Evolutionary conservation across 768 basidiomycete genomes (phyloP), one percentile per base, ranked within the genome.

Genomic region (Lactifluus pinguis): DNA sequence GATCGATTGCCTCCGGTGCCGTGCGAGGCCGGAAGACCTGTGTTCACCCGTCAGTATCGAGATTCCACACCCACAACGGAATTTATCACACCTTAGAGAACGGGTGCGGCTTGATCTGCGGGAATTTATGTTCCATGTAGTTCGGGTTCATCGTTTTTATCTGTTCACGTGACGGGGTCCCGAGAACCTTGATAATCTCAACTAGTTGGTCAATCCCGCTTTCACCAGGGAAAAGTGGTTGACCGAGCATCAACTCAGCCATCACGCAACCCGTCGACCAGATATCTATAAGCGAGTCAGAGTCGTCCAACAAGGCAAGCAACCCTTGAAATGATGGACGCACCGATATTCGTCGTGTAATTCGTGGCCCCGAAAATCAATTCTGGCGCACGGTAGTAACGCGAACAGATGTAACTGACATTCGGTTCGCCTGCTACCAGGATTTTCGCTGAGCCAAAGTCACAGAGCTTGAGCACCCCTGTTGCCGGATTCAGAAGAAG

Each of bases 121-220:
- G 97, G 80, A 99, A 99, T 76, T 98, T 98, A 84, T 99, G 97
- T 72, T 99, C 97, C 97, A 98, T 98, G 76, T 99, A 99, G 78
- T 99, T 99, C 57, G 97, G 97, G 76, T 99, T 99, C 97, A 99
- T 99, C 67, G 97, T 98, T 86, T 99, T 98, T 83, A 99, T 99
- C 75, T 99, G 97, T 72, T 98, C 97, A 67, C 95, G 80, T 61
- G 97, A 95, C 2, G 97, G 97, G 21, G 97, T 99, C 15, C 97
- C 97, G 56, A 99, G 84, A 48, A 99, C 94, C 75, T 99, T 99
- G 86, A 99, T 99, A 68, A 99, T 99, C 77, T 99, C 97, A 59
- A 99, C 97, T 69, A 99, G 74, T 77, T 99, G 97, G 76, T 99
- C 97, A 70, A 99, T 99, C 25, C 95, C 95, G 71, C 89, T 92